Conservation (phyloP, 148 eudicot species). For the Heliamphora exappendiculata region DNA sequence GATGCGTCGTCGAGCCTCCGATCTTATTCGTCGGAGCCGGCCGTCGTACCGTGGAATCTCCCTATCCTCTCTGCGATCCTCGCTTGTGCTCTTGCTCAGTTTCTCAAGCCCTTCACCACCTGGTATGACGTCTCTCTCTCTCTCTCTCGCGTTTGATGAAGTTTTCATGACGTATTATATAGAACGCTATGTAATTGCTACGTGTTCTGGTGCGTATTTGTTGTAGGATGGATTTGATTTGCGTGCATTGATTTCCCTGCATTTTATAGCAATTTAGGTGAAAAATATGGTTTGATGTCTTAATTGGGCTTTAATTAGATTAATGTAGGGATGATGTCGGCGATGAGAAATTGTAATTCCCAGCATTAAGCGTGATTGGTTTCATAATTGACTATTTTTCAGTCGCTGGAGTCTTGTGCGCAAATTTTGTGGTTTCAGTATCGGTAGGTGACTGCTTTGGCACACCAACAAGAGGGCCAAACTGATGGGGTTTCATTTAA, state of each 20-base stretch:
- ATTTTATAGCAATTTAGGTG: not conserved
- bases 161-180: not conserved
- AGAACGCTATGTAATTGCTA: not conserved
- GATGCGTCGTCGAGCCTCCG: conserved; percentile 26
- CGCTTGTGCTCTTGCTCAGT: conserved; percentile 50
- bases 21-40: conserved; percentile 20
- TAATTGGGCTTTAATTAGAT: no score
- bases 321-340: not conserved
- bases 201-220: not conserved
- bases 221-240: not conserved
- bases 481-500: not conserved
- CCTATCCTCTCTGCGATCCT: conserved; percentile 49
- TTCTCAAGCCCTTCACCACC: conserved; percentile 52
- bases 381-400: not conserved
- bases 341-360: not conserved
- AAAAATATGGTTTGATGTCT: not conserved
- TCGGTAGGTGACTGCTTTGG: not conserved
- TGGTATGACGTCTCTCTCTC: conserved; percentile 22
- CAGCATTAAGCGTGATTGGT: not conserved
- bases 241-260: no score
- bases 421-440: not conserved
- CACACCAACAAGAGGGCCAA: no score
- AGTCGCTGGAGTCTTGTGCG: not conserved
- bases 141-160: not conserved
- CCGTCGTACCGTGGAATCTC: conserved; percentile 34